Base-by-base conservation (phyloP, 2,329 filamentous ascomycete genomes). In the Fusarium bulbicola region DNA sequence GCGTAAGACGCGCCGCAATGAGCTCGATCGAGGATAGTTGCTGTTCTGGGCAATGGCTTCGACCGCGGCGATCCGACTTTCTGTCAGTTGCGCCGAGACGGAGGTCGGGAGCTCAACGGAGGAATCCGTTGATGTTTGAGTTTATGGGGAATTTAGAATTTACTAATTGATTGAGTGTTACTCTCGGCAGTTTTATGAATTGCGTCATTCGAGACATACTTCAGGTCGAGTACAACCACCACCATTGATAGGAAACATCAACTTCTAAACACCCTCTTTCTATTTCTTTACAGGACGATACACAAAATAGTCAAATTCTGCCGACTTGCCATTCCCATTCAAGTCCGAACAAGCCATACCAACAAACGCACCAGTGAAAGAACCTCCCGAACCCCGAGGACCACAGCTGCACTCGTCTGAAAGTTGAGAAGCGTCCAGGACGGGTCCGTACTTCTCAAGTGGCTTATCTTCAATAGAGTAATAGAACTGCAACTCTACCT, bases 351-450 rank as follows among this genome's bases (percentile, higher is more conserved):
- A 86, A 7, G 87, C 87, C 67, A 89, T 79, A 1, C 87, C 87
- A 2, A 88, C 85, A 80, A 89, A 89, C 2, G 89, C 88, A 1
- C 89, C 89, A 1, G 89, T 91, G 71, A 91, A 91, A 77, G 89
- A 91, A 1, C 89, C 89, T 67, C 90, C 87, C 5, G 82, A 84
- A 73, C 87, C 85, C 66, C 90, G 88, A 0, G 88, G 89, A 9
- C 89, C 89, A 67, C 58, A 60, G 4, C 47, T 60, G 6, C 89
- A 91, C 80, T 91, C 89, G 74, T 91, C 89, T 18, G 85, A 88
- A 11, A 91, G 68, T 30, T 90, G 86, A 21, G 87, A 88, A 0
- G 89, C 89, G 74, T 91, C 88, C 50, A 86, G 86, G 8, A 88
- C 84, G 0, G 86, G 86, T 0, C 89, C 89, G 47, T 91, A 82